phyloP scores from a whole-genome alignment of 805 yeast genomes.

The Starmerella geochares region DNA sequence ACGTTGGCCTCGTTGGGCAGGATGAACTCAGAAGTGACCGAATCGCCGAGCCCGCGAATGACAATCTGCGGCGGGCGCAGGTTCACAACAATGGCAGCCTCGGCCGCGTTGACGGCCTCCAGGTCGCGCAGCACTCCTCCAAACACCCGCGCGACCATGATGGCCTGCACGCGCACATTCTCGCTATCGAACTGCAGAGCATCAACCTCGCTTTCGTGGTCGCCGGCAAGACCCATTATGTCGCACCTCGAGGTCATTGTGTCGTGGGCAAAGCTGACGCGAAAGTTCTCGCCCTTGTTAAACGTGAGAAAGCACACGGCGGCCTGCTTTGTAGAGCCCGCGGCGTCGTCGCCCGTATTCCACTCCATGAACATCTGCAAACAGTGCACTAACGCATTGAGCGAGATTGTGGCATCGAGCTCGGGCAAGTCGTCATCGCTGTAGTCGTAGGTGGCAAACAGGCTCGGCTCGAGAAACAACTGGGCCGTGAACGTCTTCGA shows the following conservation, averaged over 20 bases:
- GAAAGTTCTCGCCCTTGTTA: constrained; percentile 38
- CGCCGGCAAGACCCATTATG: constrained; percentile 37
- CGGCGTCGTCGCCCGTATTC: constrained; percentile 31
- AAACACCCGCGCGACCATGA: constrained; percentile 45
- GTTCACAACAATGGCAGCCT: constrained; percentile 9
- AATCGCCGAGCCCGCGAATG: constrained; percentile 60
- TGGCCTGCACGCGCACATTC: constrained; percentile 41
- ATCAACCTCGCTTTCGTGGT: constrained; percentile 25
- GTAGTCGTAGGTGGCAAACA: constrained; percentile 21
- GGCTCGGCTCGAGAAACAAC: constrained; percentile 17
- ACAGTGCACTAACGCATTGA: constrained; percentile 19
- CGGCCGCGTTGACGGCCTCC: constrained; percentile 38
- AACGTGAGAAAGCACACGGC: constrained; percentile 41
- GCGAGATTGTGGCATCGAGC: constrained; percentile 11
- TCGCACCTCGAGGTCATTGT: constrained; percentile 47
- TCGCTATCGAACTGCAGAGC: constrained; percentile 38
- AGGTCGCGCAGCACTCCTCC: constrained; percentile 47
- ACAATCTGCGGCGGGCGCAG: constrained; percentile 36
- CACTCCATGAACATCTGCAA: constrained; percentile 31
- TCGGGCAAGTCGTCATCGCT: background rate
- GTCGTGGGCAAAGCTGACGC: constrained; percentile 20
- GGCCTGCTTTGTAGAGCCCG: background rate
- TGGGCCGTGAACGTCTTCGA: constrained; percentile 18
- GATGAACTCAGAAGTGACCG: constrained; percentile 58
- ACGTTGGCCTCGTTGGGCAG: constrained; percentile 55